These are phyloP conservation scores for Cinnamomum chago DNA, from an alignment of 164 flowering plant species.

Conservation along the genomic window DNA sequence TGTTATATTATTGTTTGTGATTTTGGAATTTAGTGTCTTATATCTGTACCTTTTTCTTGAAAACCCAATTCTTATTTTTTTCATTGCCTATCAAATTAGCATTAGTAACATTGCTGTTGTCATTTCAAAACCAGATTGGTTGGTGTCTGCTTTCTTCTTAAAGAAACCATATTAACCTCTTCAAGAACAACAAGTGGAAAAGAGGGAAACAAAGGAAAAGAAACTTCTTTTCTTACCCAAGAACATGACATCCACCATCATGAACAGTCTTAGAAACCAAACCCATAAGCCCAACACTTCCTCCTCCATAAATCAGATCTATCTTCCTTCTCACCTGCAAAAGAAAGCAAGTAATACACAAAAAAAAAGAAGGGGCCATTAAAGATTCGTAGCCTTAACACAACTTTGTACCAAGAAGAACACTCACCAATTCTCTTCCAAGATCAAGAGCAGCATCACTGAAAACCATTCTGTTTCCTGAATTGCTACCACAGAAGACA, in stretches of 20 bases:
- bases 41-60: too few species aligned
- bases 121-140: too few species aligned
- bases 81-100: background rate
- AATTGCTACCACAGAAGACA: constrained; percentile 41
- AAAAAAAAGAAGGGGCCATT: background rate
- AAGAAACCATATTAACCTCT: background rate
- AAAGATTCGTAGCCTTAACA: background rate
- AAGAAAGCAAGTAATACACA: background rate
- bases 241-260: constrained; percentile 43
- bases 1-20: background rate
- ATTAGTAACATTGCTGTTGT: background rate
- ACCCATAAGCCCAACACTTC: constrained; percentile 47
- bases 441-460: constrained; percentile 47
- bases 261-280: constrained; percentile 33
- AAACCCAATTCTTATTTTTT: background rate
- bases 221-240: constrained; percentile 28
- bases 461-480: constrained; percentile 33
- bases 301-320: constrained; percentile 46
- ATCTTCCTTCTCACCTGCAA: constrained; percentile 39
- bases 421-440: constrained; percentile 34
- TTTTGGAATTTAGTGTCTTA: background rate
- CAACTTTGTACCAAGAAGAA: background rate
- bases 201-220: background rate
- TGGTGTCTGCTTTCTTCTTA: background rate
- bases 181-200: background rate